These are phyloP conservation scores for Eremothecium coryli DNA, from an alignment of 1,139 yeast species.

Conservation along the genomic window DNA sequence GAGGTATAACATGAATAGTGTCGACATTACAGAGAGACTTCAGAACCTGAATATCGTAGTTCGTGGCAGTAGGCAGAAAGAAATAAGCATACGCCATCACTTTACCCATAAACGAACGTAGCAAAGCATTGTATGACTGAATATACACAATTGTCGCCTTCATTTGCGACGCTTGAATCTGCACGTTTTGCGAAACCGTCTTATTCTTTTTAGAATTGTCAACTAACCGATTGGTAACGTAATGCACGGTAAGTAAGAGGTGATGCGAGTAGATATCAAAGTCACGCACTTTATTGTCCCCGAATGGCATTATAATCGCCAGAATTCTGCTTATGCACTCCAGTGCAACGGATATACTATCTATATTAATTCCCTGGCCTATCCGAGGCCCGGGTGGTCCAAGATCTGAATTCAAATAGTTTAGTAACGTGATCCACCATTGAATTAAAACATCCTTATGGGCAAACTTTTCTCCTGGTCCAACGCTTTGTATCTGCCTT, in stretches of 20 bases:
- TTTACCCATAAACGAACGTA: conserved; percentile 26
- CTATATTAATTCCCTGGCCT: conserved; percentile 1
- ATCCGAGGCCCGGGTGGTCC: conserved; percentile 3
- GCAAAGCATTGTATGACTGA: conserved; percentile 19
- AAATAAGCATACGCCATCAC: conserved; percentile 27
- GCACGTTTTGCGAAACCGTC: conserved; percentile 7
- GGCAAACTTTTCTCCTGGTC: conserved; percentile 2
- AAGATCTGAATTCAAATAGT: conserved; percentile 19
- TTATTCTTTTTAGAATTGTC: conserved; percentile 17
- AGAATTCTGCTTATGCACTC: conserved; percentile 27
- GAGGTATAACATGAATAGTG: neutral
- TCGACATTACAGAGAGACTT: conserved; percentile 7
- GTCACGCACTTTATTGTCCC: conserved; percentile 11
- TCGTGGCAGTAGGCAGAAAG: conserved; percentile 22
- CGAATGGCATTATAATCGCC: conserved; percentile 15
- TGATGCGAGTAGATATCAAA: conserved; percentile 23
- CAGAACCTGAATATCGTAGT: conserved; percentile 22
- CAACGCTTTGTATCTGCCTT: conserved; percentile 12
- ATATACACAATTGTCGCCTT: conserved; percentile 10
- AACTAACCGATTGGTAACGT: conserved; percentile 23
- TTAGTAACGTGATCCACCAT: conserved; percentile 29
- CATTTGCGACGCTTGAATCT: conserved; percentile 6
- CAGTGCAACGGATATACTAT: conserved; percentile 19
- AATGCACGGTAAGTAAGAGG: conserved; percentile 22
- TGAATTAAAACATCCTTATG: conserved; percentile 21